Evolutionary conservation across 768 basidiomycete genomes (phyloP).

Genomic region (Lactarius akahatsu): DNA sequence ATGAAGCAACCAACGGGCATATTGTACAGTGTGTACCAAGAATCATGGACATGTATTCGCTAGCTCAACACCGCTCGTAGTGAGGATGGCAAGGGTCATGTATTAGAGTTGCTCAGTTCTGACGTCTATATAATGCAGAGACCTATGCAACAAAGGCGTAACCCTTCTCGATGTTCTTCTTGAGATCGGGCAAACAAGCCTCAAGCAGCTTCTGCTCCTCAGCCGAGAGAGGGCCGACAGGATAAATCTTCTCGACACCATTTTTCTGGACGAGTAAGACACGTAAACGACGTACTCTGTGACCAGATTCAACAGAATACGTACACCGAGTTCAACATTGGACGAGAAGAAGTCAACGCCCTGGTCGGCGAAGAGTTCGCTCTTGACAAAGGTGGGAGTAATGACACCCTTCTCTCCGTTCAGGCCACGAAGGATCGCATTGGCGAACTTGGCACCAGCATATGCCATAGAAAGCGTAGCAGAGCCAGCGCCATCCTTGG

Average conservation of each 20-base stretch:
- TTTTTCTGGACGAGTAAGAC: slow-evolving; percentile 47
- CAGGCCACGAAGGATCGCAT: slow-evolving; percentile 58
- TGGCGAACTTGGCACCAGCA: slow-evolving; percentile 71
- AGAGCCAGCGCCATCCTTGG: slow-evolving; percentile 84
- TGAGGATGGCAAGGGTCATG: slow-evolving; percentile 13
- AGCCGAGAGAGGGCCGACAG: slow-evolving; percentile 72
- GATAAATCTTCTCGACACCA: slow-evolving; percentile 92
- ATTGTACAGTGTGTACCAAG: slow-evolving; percentile 5
- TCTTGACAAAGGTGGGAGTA: slow-evolving; percentile 86
- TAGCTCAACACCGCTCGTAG: slow-evolving; percentile 7
- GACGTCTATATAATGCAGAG: slow-evolving; percentile 18
- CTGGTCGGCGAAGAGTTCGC: slow-evolving; percentile 77
- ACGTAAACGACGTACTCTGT: slow-evolving; percentile 17
- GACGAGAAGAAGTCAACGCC: slow-evolving; percentile 95
- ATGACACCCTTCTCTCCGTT: slow-evolving; percentile 67
- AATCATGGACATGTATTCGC: slow-evolving; percentile 2
- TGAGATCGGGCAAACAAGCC: slow-evolving; percentile 86
- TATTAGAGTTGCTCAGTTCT: slow-evolving; percentile 23
- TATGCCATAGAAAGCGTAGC: slow-evolving; percentile 80
- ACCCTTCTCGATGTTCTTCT: slow-evolving; percentile 99
- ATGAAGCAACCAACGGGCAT: slow-evolving; percentile 30
- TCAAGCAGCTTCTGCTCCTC: slow-evolving; percentile 85
- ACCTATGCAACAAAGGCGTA: slow-evolving; percentile 58
- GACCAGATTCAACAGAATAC: slow-evolving; percentile 31
- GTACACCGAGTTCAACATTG: slow-evolving; percentile 90